Percentiles rank a stretch among this genome's conserved stretches.
Conservation (phyloP, 2,329 filamentous ascomycete genomes). For the Zymoseptoria pseudotritici region DNA sequence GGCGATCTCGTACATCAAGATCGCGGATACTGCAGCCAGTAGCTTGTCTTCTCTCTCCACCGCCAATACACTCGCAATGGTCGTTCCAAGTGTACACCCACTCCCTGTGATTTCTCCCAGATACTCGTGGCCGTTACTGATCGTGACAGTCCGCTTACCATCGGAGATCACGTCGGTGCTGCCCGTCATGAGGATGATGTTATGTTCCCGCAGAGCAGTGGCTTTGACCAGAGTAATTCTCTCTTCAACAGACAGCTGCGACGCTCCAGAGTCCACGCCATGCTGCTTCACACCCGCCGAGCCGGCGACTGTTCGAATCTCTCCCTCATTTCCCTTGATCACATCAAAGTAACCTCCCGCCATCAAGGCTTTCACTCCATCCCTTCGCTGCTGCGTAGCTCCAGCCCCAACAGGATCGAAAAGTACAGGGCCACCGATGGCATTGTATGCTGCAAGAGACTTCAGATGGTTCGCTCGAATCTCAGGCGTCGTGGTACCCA, state of each 20-base stretch:
- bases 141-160: constrained; percentile 56
- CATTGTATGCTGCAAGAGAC: constrained; percentile 76
- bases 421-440: constrained; percentile 64
- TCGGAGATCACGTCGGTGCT: constrained; percentile 70
- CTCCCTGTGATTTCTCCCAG: constrained; percentile 64
- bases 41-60: constrained; percentile 58
- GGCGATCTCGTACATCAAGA: constrained; percentile 71
- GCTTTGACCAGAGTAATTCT: constrained; percentile 56
- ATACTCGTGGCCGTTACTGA: constrained; percentile 69
- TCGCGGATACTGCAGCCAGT: constrained; percentile 62
- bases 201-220: constrained; percentile 61
- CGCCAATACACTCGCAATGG: constrained; percentile 67
- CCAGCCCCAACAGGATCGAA: constrained; percentile 88
- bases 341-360: constrained; percentile 70
- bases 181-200: constrained; percentile 77
- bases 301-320: constrained; percentile 68
- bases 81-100: constrained; percentile 79
- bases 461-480: constrained; percentile 63
- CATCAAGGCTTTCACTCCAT: constrained; percentile 65
- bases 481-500: constrained; percentile 81
- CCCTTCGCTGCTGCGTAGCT: constrained; percentile 66
- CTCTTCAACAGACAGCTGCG: constrained; percentile 46
- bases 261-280: constrained; percentile 71
- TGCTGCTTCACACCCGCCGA: constrained; percentile 53
- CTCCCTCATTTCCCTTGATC: constrained; percentile 90